These are phyloP conservation scores for Fragilaria crotonensis DNA, from an alignment of 108 stramenopile genomes.

Conservation along the genomic window DNA sequence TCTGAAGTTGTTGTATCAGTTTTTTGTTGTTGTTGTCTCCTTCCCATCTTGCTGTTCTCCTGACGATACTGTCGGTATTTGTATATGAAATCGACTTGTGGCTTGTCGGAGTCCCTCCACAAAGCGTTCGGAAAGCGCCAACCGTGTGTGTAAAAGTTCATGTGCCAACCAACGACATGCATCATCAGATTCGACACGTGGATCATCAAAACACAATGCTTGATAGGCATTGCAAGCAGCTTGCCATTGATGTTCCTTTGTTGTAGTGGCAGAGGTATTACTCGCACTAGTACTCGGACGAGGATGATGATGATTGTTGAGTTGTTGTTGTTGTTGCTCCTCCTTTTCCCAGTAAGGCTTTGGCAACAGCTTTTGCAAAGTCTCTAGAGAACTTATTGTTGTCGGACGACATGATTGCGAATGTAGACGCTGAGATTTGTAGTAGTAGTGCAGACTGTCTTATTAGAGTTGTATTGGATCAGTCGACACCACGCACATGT, in stretches of 20 bases:
- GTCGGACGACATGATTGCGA: too few species aligned
- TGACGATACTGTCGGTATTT: slow-evolving; percentile 1
- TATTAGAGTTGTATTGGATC: too few species aligned
- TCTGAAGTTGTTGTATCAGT: neutral
- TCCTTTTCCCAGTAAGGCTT: neutral
- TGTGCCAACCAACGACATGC: slow-evolving; percentile 10
- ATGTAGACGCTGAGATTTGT: too few species aligned
- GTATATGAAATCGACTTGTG: neutral
- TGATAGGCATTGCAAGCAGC: slow-evolving; percentile 7
- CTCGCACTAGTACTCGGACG: too few species aligned
- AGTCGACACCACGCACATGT: too few species aligned
- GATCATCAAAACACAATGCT: slow-evolving; percentile 20
- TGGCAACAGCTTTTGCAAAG: neutral
- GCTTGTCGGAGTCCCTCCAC: slow-evolving; percentile 19
- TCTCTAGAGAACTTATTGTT: neutral
- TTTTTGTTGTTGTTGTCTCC: neutral
- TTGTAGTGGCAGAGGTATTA: too few species aligned
- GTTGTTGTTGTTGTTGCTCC: neutral
- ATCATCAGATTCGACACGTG: slow-evolving; percentile 3
- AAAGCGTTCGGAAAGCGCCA: slow-evolving; percentile 13
- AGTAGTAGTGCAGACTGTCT: too few species aligned
- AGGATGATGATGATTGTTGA: too few species aligned
- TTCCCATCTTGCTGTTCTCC: neutral
- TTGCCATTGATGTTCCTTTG: neutral
- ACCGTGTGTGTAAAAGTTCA: slow-evolving; percentile 1